phyloP scores from a whole-genome alignment of 2,329 filamentous ascomycete genomes.

The Pseudopithomyces chartarum region DNA sequence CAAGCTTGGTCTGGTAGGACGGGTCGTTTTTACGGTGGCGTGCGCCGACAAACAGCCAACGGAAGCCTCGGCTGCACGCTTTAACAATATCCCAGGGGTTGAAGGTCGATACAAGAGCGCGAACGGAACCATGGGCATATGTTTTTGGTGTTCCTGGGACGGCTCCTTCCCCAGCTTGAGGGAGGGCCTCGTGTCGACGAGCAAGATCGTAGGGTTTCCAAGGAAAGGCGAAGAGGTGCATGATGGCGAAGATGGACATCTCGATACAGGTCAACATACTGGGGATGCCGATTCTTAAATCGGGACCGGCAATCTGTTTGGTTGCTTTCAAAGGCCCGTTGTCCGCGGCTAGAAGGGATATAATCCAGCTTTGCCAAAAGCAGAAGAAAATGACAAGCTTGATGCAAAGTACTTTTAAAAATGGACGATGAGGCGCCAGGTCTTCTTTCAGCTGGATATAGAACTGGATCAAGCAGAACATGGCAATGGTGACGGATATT shows the following conservation, averaged over 20 bases:
- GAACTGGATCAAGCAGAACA: conserved; percentile 89
- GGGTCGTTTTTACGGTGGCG: conserved; percentile 58
- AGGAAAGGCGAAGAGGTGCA: conserved; percentile 84
- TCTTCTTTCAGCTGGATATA: conserved; percentile 76
- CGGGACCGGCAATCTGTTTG: conserved; percentile 68
- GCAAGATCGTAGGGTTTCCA: conserved; percentile 69
- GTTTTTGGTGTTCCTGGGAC: conserved; percentile 11
- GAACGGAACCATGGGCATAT: conserved; percentile 68
- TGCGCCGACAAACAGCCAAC: conserved; percentile 80
- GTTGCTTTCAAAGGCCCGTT: conserved; percentile 68
- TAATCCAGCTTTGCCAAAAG: conserved; percentile 75
- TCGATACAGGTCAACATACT: conserved; percentile 79
- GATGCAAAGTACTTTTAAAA: conserved; percentile 83
- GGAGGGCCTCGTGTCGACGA: conserved; percentile 25
- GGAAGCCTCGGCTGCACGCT: conserved; percentile 74
- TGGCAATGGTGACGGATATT: conserved; percentile 76
- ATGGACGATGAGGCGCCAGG: conserved; percentile 70
- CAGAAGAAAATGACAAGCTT: conserved; percentile 91
- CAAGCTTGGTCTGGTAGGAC: conserved; percentile 43
- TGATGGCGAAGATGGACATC: conserved; percentile 78
- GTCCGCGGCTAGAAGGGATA: conserved; percentile 65
- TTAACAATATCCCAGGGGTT: conserved; percentile 86
- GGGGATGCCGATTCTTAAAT: conserved; percentile 81
- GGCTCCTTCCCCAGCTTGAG: conserved; percentile 19
- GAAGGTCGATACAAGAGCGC: conserved; percentile 72